Percentiles rank a stretch among this genome's conserved stretches.
Evolutionary conservation across 2,329 filamentous ascomycete genomes (phyloP).

Genomic region (Colletotrichum sp.): DNA sequence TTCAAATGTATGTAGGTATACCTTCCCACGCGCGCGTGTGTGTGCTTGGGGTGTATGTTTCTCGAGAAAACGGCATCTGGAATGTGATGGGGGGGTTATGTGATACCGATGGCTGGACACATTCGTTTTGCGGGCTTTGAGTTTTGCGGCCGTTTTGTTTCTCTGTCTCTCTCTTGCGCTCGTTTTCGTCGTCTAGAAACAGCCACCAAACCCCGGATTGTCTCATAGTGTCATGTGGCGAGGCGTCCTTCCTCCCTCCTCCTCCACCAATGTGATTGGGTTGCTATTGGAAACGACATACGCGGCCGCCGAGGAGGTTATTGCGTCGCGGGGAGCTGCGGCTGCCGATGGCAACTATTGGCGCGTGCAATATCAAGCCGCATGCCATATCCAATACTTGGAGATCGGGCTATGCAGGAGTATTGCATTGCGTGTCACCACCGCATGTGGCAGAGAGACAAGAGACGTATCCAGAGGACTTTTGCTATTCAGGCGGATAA

Average conservation of each 20-base stretch:
- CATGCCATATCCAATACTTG: not conserved
- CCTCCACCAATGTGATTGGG: not conserved
- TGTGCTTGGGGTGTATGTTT: not conserved
- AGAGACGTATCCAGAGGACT: not conserved
- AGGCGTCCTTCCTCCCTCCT: not conserved
- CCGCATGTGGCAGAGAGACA: not conserved
- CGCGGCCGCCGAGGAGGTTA: not conserved
- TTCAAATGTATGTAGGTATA: not conserved
- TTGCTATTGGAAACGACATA: not conserved
- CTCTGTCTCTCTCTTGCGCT: not conserved
- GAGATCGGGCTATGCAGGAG: not conserved
- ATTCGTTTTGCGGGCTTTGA: not conserved
- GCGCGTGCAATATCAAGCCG: not conserved
- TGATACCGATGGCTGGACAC: not conserved
- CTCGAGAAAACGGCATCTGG: not conserved
- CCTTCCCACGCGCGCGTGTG: not conserved
- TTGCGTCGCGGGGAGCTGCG: not conserved
- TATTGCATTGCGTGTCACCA: not conserved
- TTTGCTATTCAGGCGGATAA: not conserved
- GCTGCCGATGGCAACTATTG: conserved; percentile 2
- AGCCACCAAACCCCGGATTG: not conserved
- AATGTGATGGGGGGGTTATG: not conserved
- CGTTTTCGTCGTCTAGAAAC: not conserved
- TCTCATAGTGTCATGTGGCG: not conserved
- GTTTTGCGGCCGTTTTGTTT: not conserved